Evolutionary conservation across 106 monocot genomes (phyloP), one percentile per base, ranked within the genome.

Genomic region (Acorus gramineus): DNA sequence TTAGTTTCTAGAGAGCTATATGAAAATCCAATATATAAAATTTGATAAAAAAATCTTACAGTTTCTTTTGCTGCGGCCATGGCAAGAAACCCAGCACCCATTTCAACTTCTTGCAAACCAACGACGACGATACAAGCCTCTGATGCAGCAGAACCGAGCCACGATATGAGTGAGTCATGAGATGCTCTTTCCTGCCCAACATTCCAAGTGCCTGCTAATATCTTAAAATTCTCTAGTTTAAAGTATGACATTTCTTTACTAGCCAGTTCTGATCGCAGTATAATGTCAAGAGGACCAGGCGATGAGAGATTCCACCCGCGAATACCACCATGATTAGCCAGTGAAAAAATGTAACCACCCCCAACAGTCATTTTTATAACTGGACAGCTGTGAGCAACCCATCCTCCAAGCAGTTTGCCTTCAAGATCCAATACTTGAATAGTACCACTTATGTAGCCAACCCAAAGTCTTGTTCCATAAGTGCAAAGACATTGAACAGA

Each of bases 21-120:
- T 28, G 63, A 63, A 63, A 49, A 11, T 11, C 7, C 3, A 4
- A 54, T 52, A 54, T 4, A 66, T 45, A 28, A 44, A 28, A 28
- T 28, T 28, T 28, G 28, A 28, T 28, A 46, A 11, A 47, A 64
- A 45, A 64, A 13, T 5, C 86, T 80, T 79, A 95, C 94, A 66
- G 86, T 89, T 77, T 94, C 93, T 69, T 94, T 94, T 70, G 93
- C 89, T 5, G 86, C 90, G 44, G 94, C 81, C 82, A 95, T 86
- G 59, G 94, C 94, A 69, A 95, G 90, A 74, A 84, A 81, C 14
- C 94, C 94, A 72, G 94, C 94, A 68, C 94, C 94, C 94, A 95
- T 95, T 69, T 95, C 94, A 56, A 95, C 86, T 74, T 95, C 94
- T 69, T 98, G 96, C 63, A 91, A 79, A 6, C 96, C 96, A 71